These are phyloP conservation scores for Phragmites australis DNA, from an alignment of 176 grass and related monocot species.

Conservation along the genomic window DNA sequence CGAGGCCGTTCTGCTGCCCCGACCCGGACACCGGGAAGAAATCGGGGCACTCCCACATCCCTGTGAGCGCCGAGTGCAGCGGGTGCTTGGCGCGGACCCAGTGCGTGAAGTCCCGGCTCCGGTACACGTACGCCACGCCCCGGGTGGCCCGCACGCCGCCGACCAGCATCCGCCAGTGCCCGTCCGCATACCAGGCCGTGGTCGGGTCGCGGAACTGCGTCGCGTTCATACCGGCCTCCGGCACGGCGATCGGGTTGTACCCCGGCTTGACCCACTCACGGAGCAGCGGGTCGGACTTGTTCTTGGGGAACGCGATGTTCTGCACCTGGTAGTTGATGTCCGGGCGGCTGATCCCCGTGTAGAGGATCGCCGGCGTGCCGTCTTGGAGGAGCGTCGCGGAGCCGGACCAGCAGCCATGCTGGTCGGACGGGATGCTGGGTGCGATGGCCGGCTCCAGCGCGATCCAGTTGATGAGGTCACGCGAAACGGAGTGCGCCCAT, in stretches of 20 bases:
- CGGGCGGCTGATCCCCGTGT: not conserved
- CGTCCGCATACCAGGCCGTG: not conserved
- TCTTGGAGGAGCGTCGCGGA: not conserved
- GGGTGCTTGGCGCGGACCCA: conserved; percentile 1
- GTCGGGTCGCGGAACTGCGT: conserved; percentile 32
- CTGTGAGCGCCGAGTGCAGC: conserved; percentile 5
- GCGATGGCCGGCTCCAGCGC: not conserved
- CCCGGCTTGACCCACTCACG: conserved; percentile 17
- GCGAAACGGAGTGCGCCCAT: not conserved
- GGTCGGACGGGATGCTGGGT: not conserved
- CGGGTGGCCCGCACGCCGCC: not conserved
- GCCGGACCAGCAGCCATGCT: conserved; percentile 32
- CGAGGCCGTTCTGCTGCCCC: not conserved
- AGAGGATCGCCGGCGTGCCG: conserved; percentile 3
- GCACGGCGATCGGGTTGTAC: not conserved
- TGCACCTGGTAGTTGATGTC: conserved; percentile 18
- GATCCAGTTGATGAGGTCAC: conserved; percentile 13
- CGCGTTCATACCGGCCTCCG: not conserved
- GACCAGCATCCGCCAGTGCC: not conserved
- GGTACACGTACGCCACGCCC: not conserved
- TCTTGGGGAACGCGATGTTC: conserved; percentile 12
- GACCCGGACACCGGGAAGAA: conserved; percentile 59
- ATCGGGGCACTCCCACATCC: conserved; percentile 92
- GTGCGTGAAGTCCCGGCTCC: not conserved
- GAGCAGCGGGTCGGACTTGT: conserved; percentile 24